Conservation (phyloP, 2,329 filamentous ascomycete species). For the Trichoderma brevicompactum region DNA sequence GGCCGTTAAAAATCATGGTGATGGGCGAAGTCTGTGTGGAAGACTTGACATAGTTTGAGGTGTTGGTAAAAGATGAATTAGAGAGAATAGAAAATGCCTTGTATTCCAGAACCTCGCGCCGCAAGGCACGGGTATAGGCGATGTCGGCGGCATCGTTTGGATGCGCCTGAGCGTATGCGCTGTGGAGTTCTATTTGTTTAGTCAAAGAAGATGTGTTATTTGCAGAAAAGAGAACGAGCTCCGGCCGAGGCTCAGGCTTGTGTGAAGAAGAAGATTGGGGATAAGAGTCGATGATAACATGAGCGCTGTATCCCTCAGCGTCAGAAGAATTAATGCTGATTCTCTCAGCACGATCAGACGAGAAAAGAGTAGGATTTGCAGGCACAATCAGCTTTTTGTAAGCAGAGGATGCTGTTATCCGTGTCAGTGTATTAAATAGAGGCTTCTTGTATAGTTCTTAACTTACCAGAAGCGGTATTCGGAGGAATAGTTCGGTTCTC, state of each 20-base stretch:
- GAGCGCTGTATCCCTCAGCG: constrained; percentile 45
- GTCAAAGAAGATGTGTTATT: constrained; percentile 10
- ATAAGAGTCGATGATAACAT: constrained; percentile 35
- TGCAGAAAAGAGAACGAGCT: constrained; percentile 27
- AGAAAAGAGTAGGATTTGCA: constrained; percentile 41
- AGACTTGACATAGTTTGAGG: constrained; percentile 9
- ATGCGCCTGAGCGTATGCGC: constrained; percentile 40
- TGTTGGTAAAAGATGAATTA: constrained; percentile 2
- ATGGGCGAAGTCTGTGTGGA: constrained; percentile 9
- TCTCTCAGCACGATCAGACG: constrained; percentile 38
- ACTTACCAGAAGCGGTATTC: constrained; percentile 33
- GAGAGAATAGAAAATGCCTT: constrained; percentile 30
- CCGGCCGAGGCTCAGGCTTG: neutral
- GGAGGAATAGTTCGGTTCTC: constrained; percentile 37
- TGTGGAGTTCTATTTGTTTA: constrained; percentile 22
- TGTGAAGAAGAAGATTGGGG: neutral
- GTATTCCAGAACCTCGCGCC: constrained; percentile 9
- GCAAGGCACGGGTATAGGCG: constrained; percentile 19
- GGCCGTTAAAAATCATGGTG: constrained; percentile 48
- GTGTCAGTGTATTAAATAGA: neutral
- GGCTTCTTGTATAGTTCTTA: neutral
- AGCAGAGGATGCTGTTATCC: constrained; percentile 35
- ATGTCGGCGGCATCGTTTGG: constrained; percentile 24
- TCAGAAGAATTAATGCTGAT: constrained; percentile 43
- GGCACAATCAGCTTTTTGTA: constrained; percentile 39